These are phyloP conservation scores for Persicaria tinctoria DNA, from an alignment of 148 eudicot species.

Conservation along the genomic window DNA sequence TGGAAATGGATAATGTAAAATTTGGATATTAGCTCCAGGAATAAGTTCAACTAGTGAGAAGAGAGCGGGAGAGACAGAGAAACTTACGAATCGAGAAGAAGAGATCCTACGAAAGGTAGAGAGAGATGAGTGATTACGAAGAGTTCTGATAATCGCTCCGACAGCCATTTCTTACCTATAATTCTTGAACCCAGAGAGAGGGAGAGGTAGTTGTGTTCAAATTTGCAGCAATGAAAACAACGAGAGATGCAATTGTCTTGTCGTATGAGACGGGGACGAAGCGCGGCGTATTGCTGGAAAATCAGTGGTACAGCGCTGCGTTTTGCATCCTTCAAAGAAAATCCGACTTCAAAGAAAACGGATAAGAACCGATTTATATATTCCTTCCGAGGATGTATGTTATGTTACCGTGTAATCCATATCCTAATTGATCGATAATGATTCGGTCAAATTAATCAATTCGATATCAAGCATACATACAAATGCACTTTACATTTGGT, in stretches of 20 bases:
- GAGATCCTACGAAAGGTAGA: conserved; percentile 20
- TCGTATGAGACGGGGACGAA: background rate
- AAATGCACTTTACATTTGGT: no score
- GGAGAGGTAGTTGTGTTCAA: background rate
- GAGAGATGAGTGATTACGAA: conserved; percentile 22
- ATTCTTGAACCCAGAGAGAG: background rate
- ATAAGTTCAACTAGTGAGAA: background rate
- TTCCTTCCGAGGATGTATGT: background rate
- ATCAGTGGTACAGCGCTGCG: background rate
- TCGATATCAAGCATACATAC: no score
- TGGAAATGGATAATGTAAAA: background rate
- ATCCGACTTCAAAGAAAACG: background rate
- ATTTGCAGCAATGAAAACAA: background rate
- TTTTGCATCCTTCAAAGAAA: background rate
- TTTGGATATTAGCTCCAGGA: background rate
- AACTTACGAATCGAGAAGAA: conserved; percentile 36
- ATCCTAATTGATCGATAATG: no score
- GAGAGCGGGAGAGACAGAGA: background rate
- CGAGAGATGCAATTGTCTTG: background rate
- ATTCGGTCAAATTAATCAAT: no score
- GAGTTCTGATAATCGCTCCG: conserved; percentile 28
- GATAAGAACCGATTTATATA: background rate
- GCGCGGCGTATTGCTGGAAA: background rate
- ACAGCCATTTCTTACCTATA: conserved; percentile 22
- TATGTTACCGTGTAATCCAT: no score